Evolutionary conservation across 2,329 filamentous ascomycete genomes (phyloP).

Genomic region (Aspergillus viridinutans): DNA sequence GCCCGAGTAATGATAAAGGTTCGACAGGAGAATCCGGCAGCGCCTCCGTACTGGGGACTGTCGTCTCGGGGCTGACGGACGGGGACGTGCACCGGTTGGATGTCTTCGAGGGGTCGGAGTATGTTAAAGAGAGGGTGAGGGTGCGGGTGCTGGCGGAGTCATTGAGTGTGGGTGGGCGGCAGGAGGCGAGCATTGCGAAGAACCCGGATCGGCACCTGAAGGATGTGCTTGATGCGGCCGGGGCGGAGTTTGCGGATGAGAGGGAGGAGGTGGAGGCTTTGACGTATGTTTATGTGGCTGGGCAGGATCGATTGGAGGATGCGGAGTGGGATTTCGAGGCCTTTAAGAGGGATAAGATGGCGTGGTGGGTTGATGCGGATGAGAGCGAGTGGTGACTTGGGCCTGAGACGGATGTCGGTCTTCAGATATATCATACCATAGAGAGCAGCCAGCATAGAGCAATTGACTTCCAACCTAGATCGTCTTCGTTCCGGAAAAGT

Average conservation of each 20-base stretch:
- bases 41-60: slow-evolving; percentile 65
- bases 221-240: slow-evolving; percentile 43
- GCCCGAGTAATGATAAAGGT: slow-evolving; percentile 1
- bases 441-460: not conserved
- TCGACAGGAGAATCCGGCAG: not conserved
- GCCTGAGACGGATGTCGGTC: not conserved
- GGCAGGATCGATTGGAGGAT: slow-evolving; percentile 56
- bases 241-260: slow-evolving; percentile 51
- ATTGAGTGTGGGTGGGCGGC: slow-evolving; percentile 17
- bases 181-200: slow-evolving; percentile 21
- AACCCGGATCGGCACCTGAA: slow-evolving; percentile 32
- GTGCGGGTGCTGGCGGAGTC: slow-evolving; percentile 39
- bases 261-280: slow-evolving; percentile 47
- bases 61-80: slow-evolving; percentile 72
- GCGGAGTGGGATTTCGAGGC: slow-evolving; percentile 84
- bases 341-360: slow-evolving; percentile 72
- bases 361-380: slow-evolving; percentile 51
- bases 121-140: slow-evolving; percentile 51
- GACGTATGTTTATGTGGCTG: slow-evolving; percentile 61
- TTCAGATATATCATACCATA: not conserved
- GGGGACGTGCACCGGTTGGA: slow-evolving; percentile 73
- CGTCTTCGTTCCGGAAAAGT: not conserved
- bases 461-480: not conserved
- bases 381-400: slow-evolving; percentile 40
- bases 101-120: slow-evolving; percentile 75